These are phyloP conservation scores for Fusarium acutatum DNA, from an alignment of 2,329 filamentous ascomycete genomes.

Conservation along the genomic window DNA sequence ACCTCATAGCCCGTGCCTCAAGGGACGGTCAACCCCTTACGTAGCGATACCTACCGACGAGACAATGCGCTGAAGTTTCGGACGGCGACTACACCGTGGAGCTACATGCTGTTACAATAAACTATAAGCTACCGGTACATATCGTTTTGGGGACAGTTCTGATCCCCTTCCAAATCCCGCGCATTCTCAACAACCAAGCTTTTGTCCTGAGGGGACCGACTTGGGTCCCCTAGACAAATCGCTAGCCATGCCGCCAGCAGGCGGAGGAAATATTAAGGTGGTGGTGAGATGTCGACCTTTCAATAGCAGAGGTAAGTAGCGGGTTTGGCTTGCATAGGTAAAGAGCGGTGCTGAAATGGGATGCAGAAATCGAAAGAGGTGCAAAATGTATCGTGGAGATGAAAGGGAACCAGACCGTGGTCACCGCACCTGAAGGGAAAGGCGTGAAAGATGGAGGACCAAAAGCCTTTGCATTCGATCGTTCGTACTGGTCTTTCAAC, in stretches of 20 bases:
- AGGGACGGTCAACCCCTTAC: slow-evolving; percentile 28
- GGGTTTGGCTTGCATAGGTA: not conserved
- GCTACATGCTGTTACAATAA: slow-evolving; percentile 26
- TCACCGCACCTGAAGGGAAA: slow-evolving; percentile 77
- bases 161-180: slow-evolving; percentile 34
- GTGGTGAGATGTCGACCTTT: slow-evolving; percentile 97
- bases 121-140: slow-evolving; percentile 9
- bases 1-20: slow-evolving; percentile 20
- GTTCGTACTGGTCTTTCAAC: slow-evolving; percentile 98
- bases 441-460: slow-evolving; percentile 73
- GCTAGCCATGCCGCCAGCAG: slow-evolving; percentile 58
- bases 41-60: slow-evolving; percentile 18
- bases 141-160: slow-evolving; percentile 4
- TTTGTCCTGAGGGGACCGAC: slow-evolving; percentile 45
- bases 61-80: slow-evolving; percentile 38
- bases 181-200: slow-evolving; percentile 40
- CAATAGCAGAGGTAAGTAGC: slow-evolving; percentile 82
- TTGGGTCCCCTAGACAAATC: slow-evolving; percentile 47
- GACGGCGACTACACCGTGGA: slow-evolving; percentile 31
- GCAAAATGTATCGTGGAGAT: slow-evolving; percentile 98
- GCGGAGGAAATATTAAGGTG: slow-evolving; percentile 98
- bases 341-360: slow-evolving; percentile 29
- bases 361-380: slow-evolving; percentile 82
- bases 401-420: slow-evolving; percentile 90
- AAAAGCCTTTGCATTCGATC: slow-evolving; percentile 95